A percentile compares a stretch with the other conserved stretches of the same genome.
phyloP scores from a whole-genome alignment of 1,284 basidiomycete genomes.

The Puccinia sorghi region DNA sequence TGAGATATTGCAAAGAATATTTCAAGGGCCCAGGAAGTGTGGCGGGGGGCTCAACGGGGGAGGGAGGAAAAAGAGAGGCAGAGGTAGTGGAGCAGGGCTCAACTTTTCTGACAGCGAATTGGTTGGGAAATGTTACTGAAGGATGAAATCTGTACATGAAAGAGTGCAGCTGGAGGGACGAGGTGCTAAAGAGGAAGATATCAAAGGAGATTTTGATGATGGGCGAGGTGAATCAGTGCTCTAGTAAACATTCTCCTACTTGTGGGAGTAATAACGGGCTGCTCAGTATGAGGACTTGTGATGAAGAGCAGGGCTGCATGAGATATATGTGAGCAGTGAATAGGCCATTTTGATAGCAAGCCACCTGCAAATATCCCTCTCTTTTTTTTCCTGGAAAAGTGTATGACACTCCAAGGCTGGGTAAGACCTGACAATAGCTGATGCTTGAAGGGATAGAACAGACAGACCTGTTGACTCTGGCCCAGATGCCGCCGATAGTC shows the following conservation, averaged over 20 bases:
- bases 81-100: too few relatives aligned
- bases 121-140: constrained; percentile 37
- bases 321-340: too few relatives aligned
- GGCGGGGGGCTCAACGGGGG: too few relatives aligned
- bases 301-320: too few relatives aligned
- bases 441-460: too few relatives aligned
- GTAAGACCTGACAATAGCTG: too few relatives aligned
- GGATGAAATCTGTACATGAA: constrained; percentile 48
- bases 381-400: too few relatives aligned
- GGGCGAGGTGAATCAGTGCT: not conserved
- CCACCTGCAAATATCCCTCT: too few relatives aligned
- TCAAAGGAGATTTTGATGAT: not conserved
- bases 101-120: constrained; percentile 39
- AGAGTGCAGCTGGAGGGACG: constrained; percentile 37
- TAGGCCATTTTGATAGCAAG: too few relatives aligned
- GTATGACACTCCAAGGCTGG: too few relatives aligned
- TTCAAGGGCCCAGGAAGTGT: too few relatives aligned
- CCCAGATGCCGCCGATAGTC: constrained; percentile 36
- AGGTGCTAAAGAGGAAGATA: constrained; percentile 19
- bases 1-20: not conserved
- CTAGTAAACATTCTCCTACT: not conserved
- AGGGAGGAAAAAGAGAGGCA: too few relatives aligned
- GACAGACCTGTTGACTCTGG: constrained; percentile 40
- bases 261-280: not conserved
- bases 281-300: not conserved